A percentile compares a stretch with the other conserved stretches of the same genome.
Conservation (phyloP, 805 yeast species). For the Candida khao-thaluensis region DNA sequence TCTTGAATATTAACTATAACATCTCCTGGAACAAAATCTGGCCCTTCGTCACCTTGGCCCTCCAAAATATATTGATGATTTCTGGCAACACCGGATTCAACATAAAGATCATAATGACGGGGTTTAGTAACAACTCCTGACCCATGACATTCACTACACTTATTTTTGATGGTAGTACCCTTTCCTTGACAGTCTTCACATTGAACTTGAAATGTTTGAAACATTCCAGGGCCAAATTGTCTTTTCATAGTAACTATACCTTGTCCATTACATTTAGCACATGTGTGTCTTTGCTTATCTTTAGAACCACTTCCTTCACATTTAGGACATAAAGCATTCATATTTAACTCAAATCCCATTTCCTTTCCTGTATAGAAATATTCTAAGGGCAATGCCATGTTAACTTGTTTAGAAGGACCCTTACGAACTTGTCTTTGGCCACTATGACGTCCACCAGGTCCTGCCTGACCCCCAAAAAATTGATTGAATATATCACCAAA, state of each 20-base stretch:
- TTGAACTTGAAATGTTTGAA: conserved; percentile 75
- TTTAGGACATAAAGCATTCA: conserved; percentile 72
- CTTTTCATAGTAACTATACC: conserved; percentile 66
- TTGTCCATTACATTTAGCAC: conserved; percentile 70
- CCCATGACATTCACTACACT: conserved; percentile 74
- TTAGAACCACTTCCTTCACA: conserved; percentile 87
- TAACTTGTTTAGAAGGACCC: conserved; percentile 64
- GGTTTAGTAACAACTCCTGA: conserved; percentile 54
- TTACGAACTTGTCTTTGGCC: conserved; percentile 39
- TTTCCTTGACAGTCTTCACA: conserved; percentile 82
- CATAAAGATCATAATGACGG: conserved; percentile 57
- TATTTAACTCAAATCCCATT: conserved; percentile 56
- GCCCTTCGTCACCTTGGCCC: conserved; percentile 83
- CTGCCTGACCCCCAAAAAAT: conserved; percentile 35
- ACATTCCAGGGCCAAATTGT: conserved; percentile 87
- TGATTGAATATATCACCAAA: conserved; percentile 62
- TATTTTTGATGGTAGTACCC: conserved; percentile 64
- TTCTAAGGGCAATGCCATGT: conserved; percentile 53
- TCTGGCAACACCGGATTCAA: conserved; percentile 71
- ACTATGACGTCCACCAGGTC: conserved; percentile 11
- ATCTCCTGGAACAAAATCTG: conserved; percentile 83
- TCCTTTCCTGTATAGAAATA: conserved; percentile 73
- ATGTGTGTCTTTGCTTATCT: conserved; percentile 67
- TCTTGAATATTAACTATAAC: conserved; percentile 63
- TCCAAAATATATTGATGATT: conserved; percentile 54